Evolutionary conservation across 2,329 filamentous ascomycete species (phyloP), one percentile per base, ranked within the genome.

Genomic region (Scedosporium dehoogii): DNA sequence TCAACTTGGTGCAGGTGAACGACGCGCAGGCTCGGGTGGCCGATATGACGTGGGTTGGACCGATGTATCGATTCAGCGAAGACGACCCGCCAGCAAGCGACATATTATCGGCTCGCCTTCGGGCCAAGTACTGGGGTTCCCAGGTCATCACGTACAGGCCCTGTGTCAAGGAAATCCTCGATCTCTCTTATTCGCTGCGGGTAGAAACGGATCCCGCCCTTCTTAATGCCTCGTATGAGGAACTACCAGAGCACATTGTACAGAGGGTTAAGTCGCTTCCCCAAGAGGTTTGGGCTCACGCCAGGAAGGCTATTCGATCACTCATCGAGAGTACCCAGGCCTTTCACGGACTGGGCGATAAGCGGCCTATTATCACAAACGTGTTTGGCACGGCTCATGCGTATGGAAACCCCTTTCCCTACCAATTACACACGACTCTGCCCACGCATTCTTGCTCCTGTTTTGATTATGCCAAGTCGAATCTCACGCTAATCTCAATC

Each of bases 321-420:
- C 85, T 96, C 1, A 85, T 96, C 61, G 81, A 89, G 70, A 97
- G 93, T 72, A 97, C 93, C 0, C 83, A 85, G 62, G 91, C 92
- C 0, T 96, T 97, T 71, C 81, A 88, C 65, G 79, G 80, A 1
- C 79, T 90, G 27, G 78, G 83, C 16, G 74, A 77, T n/a, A 75
- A 83, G 65, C 84, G 91, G 33, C 85, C 90, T 7, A 88, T 97
- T 60, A 87, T 97, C 62, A 97, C 93, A n/a, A 97, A 97, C 69
- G 87, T 96, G 25, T 96, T 96, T 74, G 92, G 93, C 60, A 97
- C 93, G 18, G 89, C 92, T 65, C 93, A 97, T 80, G 92, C 93
- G 90, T 96, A 89, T 85, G 91, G 44, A 18, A 23, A 2, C 44
- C 33, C 21, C 64, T 12, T 42, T 25, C 38, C 14, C 57, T 62